Evolutionary conservation across 345 rosid species (phyloP).

Genomic region (Angophora floribunda): DNA sequence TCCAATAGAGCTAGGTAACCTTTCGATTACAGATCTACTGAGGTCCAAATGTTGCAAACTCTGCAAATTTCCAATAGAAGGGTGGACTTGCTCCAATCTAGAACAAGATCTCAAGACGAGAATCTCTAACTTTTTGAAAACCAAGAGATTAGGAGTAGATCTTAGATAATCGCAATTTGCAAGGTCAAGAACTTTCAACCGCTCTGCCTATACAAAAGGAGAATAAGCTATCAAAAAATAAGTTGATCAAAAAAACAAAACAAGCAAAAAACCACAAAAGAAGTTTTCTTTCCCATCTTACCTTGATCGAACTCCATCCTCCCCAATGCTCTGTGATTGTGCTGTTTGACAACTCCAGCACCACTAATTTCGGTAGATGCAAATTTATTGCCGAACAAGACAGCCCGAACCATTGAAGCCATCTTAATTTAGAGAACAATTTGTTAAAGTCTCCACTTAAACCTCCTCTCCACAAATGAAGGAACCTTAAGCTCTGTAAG

Average conservation of each 20-base stretch:
- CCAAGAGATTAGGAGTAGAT: neutral
- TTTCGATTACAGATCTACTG: too few species aligned
- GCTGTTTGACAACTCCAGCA: neutral
- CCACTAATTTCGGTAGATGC: neutral
- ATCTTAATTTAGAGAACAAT: too few species aligned
- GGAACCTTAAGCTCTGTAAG: too few species aligned
- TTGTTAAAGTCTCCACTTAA: too few species aligned
- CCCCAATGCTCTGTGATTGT: neutral
- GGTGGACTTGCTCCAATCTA: neutral
- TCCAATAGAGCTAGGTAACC: too few species aligned
- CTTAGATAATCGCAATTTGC: accelerated
- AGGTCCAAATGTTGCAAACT: too few species aligned
- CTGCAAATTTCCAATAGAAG: too few species aligned
- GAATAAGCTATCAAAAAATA: accelerated
- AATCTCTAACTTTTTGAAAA: neutral
- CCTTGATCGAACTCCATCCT: neutral
- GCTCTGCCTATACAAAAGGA: neutral
- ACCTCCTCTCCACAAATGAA: too few species aligned
- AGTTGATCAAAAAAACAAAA: neutral
- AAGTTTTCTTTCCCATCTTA: neutral
- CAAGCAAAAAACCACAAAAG: neutral
- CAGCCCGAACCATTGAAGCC: too few species aligned
- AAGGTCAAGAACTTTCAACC: neutral
- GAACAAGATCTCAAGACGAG: accelerated
- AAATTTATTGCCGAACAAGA: neutral